These are phyloP conservation scores for Wickerhamiella nectarea DNA, from an alignment of 805 yeast species.

Conservation along the genomic window DNA sequence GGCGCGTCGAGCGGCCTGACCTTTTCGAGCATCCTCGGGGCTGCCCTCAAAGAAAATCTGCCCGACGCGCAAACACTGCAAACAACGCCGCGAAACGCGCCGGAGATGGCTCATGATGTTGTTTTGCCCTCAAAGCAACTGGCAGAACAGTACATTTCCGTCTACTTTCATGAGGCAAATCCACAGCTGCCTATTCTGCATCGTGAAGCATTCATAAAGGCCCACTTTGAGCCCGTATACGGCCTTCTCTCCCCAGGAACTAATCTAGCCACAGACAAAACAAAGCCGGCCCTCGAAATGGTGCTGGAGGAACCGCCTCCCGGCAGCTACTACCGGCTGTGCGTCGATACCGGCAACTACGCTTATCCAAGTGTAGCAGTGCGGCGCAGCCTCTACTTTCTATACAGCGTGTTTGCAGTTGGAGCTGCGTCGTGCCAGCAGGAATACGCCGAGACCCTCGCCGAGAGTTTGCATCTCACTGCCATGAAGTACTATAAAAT, in stretches of 20 bases:
- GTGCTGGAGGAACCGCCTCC: conserved; percentile 15
- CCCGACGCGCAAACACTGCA: conserved; percentile 10
- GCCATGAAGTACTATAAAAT: conserved; percentile 38
- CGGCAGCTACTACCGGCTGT: conserved; percentile 15
- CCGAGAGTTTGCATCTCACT: conserved; percentile 52
- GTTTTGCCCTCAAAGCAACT: conserved; percentile 53
- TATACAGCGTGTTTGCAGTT: conserved; percentile 67
- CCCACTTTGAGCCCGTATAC: conserved; percentile 65
- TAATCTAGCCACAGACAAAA: conserved; percentile 31
- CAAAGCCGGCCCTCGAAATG: conserved; percentile 8
- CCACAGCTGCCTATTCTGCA: conserved; percentile 76
- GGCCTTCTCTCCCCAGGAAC: conserved; percentile 46
- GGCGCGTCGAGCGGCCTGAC: conserved; percentile 14
- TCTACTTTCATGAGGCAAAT: conserved; percentile 67
- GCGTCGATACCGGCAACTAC: conserved; percentile 14
- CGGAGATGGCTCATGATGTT: conserved; percentile 30
- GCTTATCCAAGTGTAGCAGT: conserved; percentile 14
- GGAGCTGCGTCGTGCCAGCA: conserved; percentile 63
- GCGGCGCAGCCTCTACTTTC: conserved; percentile 39
- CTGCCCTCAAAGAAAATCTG: conserved; percentile 13
- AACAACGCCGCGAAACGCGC: conserved; percentile 25
- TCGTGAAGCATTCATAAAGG: conserved; percentile 56
- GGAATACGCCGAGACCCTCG: conserved; percentile 47
- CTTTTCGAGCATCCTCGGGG: conserved; percentile 11
- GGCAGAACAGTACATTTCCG: conserved; percentile 51